phyloP scores from a whole-genome alignment of 805 yeast genomes.

The Lachancea fermentati region DNA sequence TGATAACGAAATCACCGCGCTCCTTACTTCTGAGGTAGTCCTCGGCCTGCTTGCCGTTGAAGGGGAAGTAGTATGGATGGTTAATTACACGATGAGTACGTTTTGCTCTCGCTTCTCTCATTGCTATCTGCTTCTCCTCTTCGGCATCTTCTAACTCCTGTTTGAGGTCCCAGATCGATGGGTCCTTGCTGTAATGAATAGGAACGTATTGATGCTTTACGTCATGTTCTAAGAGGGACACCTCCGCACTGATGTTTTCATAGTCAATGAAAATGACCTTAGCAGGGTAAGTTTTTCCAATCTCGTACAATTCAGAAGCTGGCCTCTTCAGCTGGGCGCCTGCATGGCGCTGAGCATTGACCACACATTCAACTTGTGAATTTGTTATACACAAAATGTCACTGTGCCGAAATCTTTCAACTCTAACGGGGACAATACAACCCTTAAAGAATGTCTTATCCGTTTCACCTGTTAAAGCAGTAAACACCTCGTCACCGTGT shows the following conservation, averaged over 20 bases:
- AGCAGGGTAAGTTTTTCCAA: conserved; percentile 84
- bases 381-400: conserved; percentile 43
- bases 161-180: conserved; percentile 71
- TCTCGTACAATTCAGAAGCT: conserved; percentile 40
- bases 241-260: conserved; percentile 65
- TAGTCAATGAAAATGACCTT: conserved; percentile 67
- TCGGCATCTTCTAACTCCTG: conserved; percentile 65
- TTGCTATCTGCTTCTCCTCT: conserved; percentile 44
- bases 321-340: conserved; percentile 42
- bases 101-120: conserved; percentile 61
- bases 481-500: conserved; percentile 70
- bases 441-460: conserved; percentile 62
- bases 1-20: conserved; percentile 86
- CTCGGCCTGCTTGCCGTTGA: conserved; percentile 85
- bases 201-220: conserved; percentile 46
- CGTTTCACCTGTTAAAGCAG: conserved; percentile 84
- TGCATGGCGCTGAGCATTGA: conserved; percentile 42
- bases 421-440: conserved; percentile 70
- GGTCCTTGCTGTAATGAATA: conserved; percentile 40
- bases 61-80: conserved; percentile 85
- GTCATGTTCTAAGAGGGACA: conserved; percentile 64
- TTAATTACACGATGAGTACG: conserved; percentile 69
- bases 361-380: conserved; percentile 59
- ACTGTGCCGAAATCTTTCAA: conserved; percentile 41
- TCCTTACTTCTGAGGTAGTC: conserved; percentile 82